Conservation (phyloP, 75 land plant genomes). For the Picea sitchensis region DNA sequence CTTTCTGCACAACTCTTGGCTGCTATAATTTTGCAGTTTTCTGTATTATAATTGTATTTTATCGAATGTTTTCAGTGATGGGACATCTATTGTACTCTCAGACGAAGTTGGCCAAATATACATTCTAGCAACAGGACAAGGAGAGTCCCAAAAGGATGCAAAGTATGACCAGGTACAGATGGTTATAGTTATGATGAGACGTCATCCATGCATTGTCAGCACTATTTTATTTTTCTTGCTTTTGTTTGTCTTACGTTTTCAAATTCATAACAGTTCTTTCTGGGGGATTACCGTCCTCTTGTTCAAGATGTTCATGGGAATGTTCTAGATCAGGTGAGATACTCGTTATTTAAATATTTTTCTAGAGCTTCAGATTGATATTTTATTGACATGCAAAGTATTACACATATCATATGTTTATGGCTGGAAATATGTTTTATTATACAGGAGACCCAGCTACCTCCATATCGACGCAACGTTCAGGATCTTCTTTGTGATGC, state of each 20-base stretch:
- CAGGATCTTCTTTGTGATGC: conserved; percentile 92
- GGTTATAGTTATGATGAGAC: neutral
- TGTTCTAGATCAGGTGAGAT: conserved; percentile 80
- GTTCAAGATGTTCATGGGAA: conserved; percentile 81
- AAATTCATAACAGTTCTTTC: conserved; percentile 72
- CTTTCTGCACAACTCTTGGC: neutral
- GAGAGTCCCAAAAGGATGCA: conserved; percentile 86
- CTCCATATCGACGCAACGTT: conserved; percentile 75
- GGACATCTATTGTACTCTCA: conserved; percentile 90
- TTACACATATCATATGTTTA: conserved; percentile 1
- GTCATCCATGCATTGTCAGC: neutral
- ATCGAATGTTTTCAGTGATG: conserved; percentile 61
- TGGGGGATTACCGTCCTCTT: conserved; percentile 96
- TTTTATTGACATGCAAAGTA: neutral
- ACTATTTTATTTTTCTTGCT: neutral
- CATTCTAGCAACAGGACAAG: conserved; percentile 82
- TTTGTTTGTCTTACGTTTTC: neutral
- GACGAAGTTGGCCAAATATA: conserved; percentile 98
- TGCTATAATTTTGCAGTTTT: neutral
- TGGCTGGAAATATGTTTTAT: conserved; percentile 1
- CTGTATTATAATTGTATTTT: neutral
- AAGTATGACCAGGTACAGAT: conserved; percentile 87
- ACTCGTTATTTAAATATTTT: neutral
- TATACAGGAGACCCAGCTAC: conserved; percentile 86
- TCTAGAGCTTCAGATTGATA: neutral